Evolutionary conservation across 768 basidiomycete genomes (phyloP), one percentile per base, ranked within the genome.

Genomic region (Boletus reticulatus): DNA sequence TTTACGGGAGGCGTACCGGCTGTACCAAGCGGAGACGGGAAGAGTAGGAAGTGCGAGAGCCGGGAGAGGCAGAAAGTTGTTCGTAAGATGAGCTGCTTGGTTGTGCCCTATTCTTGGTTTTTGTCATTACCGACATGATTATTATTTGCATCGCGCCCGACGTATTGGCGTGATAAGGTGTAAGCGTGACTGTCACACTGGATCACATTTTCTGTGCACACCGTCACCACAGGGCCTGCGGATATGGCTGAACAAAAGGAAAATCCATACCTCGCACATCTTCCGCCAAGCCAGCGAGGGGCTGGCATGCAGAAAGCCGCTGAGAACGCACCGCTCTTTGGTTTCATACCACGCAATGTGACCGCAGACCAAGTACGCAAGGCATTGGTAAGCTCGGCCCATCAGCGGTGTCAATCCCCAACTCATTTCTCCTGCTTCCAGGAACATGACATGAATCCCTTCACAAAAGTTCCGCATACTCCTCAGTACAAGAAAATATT

Each of bases 401-500:
- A 39, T 20, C 6, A 29, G 24, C 24, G 16, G 17, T 48, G 32
- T 41, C 5, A 41, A 22, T 27, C 14, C 6, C 29, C 31, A 29
- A 14, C 19, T 38, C 19, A 43, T 43, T 6, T 43, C 10, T 50
- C 27, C 12, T 14, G 34, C 13, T 22, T 61, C 11, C 65, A 94
- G 93, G 84, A 89, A 64, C 80, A 87, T 57, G 82, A 89, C 39
- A 57, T 88, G 39, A 98, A 98, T 65, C 89, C 96, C 1, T 98
- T 98, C 76, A 97, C 91, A 6, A 88, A 88, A 55, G 72, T 68
- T 56, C 89, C 92, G 0, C 88, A 87, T 68, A 83, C 92, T 0
- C 67, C 81, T 4, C 82, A 87, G 59, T 98, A 97, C 77, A 84
- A 77, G 72, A 93, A 90, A 75, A 95, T 98, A 54, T 71, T 98